Percentiles rank a stretch among this genome's conserved stretches.
Evolutionary conservation across 2,329 filamentous ascomycete genomes (phyloP).

Genomic region (Botrytis hyacinthi): DNA sequence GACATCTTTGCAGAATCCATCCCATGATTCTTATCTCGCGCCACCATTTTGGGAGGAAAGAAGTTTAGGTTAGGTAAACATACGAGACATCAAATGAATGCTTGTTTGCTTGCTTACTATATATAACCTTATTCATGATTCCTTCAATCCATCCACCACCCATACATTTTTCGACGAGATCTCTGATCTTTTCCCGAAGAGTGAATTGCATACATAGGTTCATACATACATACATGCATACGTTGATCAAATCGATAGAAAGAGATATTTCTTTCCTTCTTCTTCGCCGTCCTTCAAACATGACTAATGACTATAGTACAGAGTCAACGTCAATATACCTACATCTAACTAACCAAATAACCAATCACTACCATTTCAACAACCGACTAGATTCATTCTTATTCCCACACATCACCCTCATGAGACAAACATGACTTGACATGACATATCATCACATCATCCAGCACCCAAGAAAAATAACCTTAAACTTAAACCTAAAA

Average conservation of each 20-base stretch:
- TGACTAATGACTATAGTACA: background rate
- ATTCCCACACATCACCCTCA: background rate
- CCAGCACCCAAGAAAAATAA: background rate
- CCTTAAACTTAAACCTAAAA: slow-evolving; percentile 16
- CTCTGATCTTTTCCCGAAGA: background rate
- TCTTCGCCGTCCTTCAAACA: background rate
- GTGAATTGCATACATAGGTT: background rate
- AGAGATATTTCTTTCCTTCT: background rate
- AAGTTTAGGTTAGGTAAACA: background rate
- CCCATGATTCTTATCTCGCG: slow-evolving; percentile 3
- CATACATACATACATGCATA: background rate
- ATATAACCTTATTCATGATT: background rate
- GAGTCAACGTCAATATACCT: background rate
- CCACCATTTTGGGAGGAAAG: background rate
- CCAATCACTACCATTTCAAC: background rate
- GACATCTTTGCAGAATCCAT: background rate
- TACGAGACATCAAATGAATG: background rate
- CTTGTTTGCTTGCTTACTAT: background rate
- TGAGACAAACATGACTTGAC: background rate
- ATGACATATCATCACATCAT: background rate
- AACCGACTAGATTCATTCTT: background rate
- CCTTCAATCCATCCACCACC: background rate
- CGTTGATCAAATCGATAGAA: background rate
- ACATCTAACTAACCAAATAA: background rate
- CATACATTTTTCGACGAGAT: background rate